Conservation (phyloP, 2,329 filamentous ascomycete genomes). For the Arthrobotrys conoides region DNA sequence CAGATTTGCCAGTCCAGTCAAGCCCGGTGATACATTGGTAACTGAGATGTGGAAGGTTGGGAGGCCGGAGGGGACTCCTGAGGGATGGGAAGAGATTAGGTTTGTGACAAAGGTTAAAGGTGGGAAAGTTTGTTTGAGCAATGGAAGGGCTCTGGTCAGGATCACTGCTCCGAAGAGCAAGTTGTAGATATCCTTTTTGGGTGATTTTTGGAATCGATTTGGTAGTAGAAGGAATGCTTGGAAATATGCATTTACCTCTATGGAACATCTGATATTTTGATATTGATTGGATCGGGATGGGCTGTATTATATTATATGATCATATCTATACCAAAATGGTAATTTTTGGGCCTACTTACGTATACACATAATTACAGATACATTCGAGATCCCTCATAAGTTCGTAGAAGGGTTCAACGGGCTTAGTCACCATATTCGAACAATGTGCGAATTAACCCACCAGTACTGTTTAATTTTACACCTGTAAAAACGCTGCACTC, state of each 20-base stretch:
- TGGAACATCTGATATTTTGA: not conserved
- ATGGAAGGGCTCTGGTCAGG: slow-evolving; percentile 85
- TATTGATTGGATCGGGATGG: not conserved
- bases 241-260: not conserved
- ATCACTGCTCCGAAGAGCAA: slow-evolving; percentile 75
- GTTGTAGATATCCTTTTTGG: slow-evolving; percentile 69
- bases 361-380: too few species aligned
- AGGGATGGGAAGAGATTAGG: slow-evolving; percentile 83
- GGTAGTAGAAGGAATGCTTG: not conserved
- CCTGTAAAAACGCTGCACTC: too few species aligned
- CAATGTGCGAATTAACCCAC: too few species aligned
- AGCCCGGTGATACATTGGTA: slow-evolving; percentile 84
- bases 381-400: too few species aligned
- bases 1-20: slow-evolving; percentile 86
- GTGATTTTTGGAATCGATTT: not conserved
- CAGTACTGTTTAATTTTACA: too few species aligned
- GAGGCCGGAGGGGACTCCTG: slow-evolving; percentile 71
- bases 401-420: too few species aligned
- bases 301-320: slow-evolving; percentile 10
- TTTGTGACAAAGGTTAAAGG: slow-evolving; percentile 81
- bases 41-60: slow-evolving; percentile 87
- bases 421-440: too few species aligned
- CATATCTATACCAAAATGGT: not conserved
- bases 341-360: not conserved
- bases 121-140: slow-evolving; percentile 88